Evolutionary conservation across 2,329 filamentous ascomycete genomes (phyloP).

Genomic region (Graphiopsis chlorocephala): DNA sequence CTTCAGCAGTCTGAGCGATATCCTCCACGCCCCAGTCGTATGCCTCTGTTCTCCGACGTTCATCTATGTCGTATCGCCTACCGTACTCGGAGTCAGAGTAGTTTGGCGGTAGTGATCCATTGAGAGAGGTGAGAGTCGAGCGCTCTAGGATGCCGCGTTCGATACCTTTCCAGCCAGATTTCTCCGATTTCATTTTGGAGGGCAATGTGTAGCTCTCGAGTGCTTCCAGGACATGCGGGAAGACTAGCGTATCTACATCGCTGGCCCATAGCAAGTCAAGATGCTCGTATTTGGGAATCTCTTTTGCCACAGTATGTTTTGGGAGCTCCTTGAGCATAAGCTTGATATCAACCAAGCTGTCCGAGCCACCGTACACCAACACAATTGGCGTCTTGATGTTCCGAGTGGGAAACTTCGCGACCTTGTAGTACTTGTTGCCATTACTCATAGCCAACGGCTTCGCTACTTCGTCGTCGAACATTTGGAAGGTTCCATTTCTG

Average conservation of each 20-base stretch:
- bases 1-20: conserved; percentile 22
- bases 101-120: conserved; percentile 27
- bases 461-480: conserved; percentile 94
- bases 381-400: conserved; percentile 97
- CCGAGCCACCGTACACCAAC: conserved; percentile 86
- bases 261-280: conserved; percentile 93
- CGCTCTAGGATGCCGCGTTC: conserved; percentile 22
- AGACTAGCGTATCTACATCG: conserved; percentile 80
- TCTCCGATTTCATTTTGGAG: conserved; percentile 24
- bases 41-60: conserved; percentile 19
- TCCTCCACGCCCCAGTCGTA: conserved; percentile 22
- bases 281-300: conserved; percentile 92
- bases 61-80: conserved; percentile 17
- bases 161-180: conserved; percentile 13
- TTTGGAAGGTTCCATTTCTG: conserved; percentile 91
- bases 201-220: conserved; percentile 62
- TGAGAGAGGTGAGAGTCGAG: conserved; percentile 17
- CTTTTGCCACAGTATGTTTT: conserved; percentile 75
- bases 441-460: conserved; percentile 69
- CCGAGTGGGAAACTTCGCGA: conserved; percentile 90
- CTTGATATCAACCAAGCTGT: conserved; percentile 90
- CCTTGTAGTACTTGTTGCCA: conserved; percentile 85
- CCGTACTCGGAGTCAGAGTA: conserved; percentile 30
- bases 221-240: conserved; percentile 87
- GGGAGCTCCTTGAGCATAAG: conserved; percentile 90